phyloP scores from a whole-genome alignment of 305 asterid species.

The Fraxinus baroniana region DNA sequence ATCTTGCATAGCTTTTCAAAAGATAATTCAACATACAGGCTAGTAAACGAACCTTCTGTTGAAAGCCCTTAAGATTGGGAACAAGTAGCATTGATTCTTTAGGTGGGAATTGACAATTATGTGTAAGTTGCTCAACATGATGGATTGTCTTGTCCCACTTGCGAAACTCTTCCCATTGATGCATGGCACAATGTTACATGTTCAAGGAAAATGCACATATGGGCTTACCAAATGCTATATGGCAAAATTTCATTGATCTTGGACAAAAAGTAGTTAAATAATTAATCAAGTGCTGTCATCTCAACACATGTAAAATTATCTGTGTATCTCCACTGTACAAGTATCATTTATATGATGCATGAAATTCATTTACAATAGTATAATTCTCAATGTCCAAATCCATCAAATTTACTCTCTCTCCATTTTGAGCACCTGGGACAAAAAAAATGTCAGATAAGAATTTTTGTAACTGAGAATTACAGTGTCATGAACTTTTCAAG shows the following conservation, averaged over 20 bases:
- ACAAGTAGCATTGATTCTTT: slow-evolving; percentile 62
- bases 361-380: slow-evolving; percentile 50
- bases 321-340: too few relatives aligned
- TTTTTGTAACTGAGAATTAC: slow-evolving; percentile 57
- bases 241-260: too few relatives aligned
- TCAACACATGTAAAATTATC: too few relatives aligned
- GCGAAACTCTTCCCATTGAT: slow-evolving; percentile 50
- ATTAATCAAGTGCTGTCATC: too few relatives aligned
- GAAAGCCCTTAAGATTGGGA: slow-evolving; percentile 51
- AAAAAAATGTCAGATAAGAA: slow-evolving; percentile 80
- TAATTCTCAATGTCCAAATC: slow-evolving; percentile 53
- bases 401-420: slow-evolving; percentile 51
- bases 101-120: slow-evolving; percentile 62
- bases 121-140: slow-evolving; percentile 44
- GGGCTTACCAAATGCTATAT: too few relatives aligned
- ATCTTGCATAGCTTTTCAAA: slow-evolving; percentile 51
- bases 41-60: slow-evolving; percentile 70
- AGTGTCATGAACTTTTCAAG: slow-evolving; percentile 50
- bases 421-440: slow-evolving; percentile 55
- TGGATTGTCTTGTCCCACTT: slow-evolving; percentile 43
- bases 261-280: too few relatives aligned
- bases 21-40: slow-evolving; percentile 87
- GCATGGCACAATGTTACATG: too few relatives aligned
- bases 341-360: slow-evolving; percentile 58
- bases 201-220: too few relatives aligned